These are phyloP conservation scores for Agaricales sp. DNA, from an alignment of 1,284 basidiomycete species.

Conservation along the genomic window DNA sequence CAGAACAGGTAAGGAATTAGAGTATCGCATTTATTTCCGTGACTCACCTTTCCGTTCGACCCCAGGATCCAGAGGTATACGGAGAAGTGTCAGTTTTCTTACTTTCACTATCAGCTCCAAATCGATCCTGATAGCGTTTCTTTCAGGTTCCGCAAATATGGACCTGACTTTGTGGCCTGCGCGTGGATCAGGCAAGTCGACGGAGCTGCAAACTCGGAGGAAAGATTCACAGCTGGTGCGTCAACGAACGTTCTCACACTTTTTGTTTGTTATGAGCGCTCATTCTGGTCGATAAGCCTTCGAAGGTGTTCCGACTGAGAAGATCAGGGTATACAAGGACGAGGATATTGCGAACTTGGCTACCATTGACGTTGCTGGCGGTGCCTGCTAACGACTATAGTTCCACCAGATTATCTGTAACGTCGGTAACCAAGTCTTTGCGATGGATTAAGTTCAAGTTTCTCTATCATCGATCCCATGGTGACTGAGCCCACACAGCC, in stretches of 20 bases:
- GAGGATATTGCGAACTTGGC: conserved; percentile 18
- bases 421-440: no score
- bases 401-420: no score
- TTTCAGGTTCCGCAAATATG: conserved; percentile 24
- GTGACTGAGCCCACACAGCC: no score
- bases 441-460: no score
- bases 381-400: conserved; percentile 20
- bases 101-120: not conserved
- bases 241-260: not conserved
- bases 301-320: conserved; percentile 16
- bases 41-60: no score
- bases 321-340: conserved; percentile 19
- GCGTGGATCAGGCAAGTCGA: conserved; percentile 17
- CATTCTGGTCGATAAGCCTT: conserved; percentile 14
- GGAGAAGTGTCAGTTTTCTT: conserved; percentile 23
- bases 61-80: conserved; percentile 29
- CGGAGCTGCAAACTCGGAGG: conserved; percentile 8
- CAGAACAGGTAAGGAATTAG: conserved; percentile 16
- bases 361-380: conserved; percentile 20
- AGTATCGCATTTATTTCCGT: not conserved
- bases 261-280: not conserved
- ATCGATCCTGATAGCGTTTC: not conserved
- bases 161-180: conserved; percentile 18
- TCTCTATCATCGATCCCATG: no score
- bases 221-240: conserved; percentile 5